Percentiles rank a stretch among this genome's conserved stretches.
phyloP scores from a whole-genome alignment of 83 land plant species.

The Diphasiastrum complanatum region DNA sequence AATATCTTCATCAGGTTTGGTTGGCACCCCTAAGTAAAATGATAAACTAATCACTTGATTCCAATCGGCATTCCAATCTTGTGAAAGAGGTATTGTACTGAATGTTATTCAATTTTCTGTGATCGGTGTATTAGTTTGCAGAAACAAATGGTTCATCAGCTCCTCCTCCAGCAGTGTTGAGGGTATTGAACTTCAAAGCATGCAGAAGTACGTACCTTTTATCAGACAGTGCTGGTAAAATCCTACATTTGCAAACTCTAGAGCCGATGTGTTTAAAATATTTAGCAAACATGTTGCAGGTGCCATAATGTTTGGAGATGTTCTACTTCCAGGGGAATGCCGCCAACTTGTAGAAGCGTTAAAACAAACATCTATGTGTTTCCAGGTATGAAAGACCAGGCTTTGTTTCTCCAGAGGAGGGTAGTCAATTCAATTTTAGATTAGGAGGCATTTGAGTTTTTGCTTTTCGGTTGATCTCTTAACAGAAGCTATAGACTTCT shows the following conservation, averaged over 20 bases:
- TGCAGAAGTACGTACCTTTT: slow-evolving; percentile 99
- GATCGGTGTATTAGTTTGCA: slow-evolving; percentile 45
- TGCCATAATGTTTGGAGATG: slow-evolving; percentile 99
- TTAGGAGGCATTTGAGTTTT: too few relatives aligned
- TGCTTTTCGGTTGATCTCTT: too few relatives aligned
- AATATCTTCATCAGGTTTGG: slow-evolving; percentile 72
- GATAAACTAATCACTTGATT: too few relatives aligned
- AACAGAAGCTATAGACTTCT: background rate
- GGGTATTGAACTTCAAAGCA: slow-evolving; percentile 71
- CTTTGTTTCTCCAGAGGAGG: background rate
- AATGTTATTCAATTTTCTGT: background rate
- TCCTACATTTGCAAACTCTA: too few relatives aligned
- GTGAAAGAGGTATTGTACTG: background rate
- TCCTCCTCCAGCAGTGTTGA: slow-evolving; percentile 76
- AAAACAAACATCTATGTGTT: slow-evolving; percentile 79
- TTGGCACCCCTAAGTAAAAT: background rate
- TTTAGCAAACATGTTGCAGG: slow-evolving; percentile 47
- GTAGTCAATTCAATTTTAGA: background rate
- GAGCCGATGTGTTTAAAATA: too few relatives aligned
- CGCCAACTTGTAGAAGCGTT: slow-evolving; percentile 71
- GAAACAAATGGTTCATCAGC: slow-evolving; percentile 90
- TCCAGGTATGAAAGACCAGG: slow-evolving; percentile 60
- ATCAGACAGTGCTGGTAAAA: too few relatives aligned
- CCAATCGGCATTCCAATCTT: background rate
- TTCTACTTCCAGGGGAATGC: slow-evolving; percentile 78